A percentile compares a stretch with the other conserved stretches of the same genome.
Conservation (phyloP, 2,329 filamentous ascomycete genomes). For the Emericellopsis cladophorae region DNA sequence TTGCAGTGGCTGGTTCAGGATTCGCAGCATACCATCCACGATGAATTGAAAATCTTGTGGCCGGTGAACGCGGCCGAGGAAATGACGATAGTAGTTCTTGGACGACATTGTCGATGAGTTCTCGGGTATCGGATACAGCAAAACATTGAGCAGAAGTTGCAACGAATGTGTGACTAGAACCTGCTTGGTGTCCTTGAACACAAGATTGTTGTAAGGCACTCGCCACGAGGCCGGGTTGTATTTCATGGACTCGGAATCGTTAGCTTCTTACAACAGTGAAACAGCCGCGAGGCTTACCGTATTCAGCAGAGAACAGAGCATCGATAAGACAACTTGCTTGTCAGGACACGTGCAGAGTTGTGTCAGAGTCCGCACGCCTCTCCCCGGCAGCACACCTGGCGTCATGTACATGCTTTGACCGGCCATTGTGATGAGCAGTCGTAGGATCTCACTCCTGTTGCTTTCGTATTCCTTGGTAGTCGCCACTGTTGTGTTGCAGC, state of each 20-base stretch:
- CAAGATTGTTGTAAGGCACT: conserved; percentile 84
- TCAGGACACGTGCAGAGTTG: conserved; percentile 81
- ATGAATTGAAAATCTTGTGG: conserved; percentile 97
- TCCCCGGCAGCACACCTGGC: conserved; percentile 64
- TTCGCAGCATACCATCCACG: conserved; percentile 84
- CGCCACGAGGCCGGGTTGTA: conserved; percentile 93
- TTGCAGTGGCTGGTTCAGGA: conserved; percentile 85
- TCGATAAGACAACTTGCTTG: conserved; percentile 81
- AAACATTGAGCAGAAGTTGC: conserved; percentile 73
- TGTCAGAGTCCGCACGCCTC: conserved; percentile 73
- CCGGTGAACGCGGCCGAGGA: conserved; percentile 77
- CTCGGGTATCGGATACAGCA: conserved; percentile 83
- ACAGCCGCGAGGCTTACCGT: conserved; percentile 47
- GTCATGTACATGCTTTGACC: conserved; percentile 92
- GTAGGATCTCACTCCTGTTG: conserved; percentile 81
- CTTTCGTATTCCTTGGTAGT: conserved; percentile 88
- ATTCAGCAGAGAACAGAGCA: conserved; percentile 86
- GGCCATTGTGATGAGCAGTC: conserved; percentile 72
- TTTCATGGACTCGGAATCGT: conserved; percentile 60
- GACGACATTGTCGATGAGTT: conserved; percentile 47
- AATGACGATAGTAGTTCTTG: conserved; percentile 92
- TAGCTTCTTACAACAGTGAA: conserved; percentile 2
- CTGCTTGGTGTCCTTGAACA: conserved; percentile 84
- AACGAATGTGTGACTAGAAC: conserved; percentile 84
- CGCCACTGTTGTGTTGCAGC: conserved; percentile 78